phyloP scores from a whole-genome alignment of 2,329 filamentous ascomycete genomes.

The Sphaerostilbella broomeana region DNA sequence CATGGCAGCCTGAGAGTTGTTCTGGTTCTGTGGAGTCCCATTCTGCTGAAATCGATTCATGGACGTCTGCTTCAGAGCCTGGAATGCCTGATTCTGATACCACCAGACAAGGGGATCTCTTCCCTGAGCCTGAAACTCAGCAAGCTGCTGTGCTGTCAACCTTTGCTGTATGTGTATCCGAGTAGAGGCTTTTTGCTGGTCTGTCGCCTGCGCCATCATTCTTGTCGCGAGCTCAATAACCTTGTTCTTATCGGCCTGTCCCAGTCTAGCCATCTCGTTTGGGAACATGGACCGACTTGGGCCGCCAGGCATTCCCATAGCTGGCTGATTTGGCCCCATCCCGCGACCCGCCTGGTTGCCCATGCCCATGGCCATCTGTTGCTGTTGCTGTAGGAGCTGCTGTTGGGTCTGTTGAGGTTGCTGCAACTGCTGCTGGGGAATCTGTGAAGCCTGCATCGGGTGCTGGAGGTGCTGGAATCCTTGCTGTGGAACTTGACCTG shows the following conservation, averaged over 20 bases:
- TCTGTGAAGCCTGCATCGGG: conserved; percentile 37
- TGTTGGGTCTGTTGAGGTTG: conserved; percentile 21
- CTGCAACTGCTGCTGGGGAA: conserved; percentile 30
- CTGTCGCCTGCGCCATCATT: conserved; percentile 34
- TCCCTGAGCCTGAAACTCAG: conserved; percentile 38
- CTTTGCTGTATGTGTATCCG: conserved; percentile 31
- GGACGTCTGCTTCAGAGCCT: conserved; percentile 24
- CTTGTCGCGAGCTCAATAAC: conserved; percentile 39
- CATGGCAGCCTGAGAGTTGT: conserved; percentile 32
- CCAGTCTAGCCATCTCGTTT: conserved; percentile 33
- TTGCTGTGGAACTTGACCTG: conserved; percentile 44
- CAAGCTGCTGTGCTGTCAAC: conserved; percentile 34
- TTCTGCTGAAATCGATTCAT: conserved; percentile 25
- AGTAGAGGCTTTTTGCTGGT: conserved; percentile 36
- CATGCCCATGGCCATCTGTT: conserved; percentile 28
- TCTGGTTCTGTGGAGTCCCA: conserved; percentile 28
- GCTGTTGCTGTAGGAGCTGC: conserved; percentile 24
- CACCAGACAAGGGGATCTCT: conserved; percentile 45
- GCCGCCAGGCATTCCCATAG: conserved; percentile 31
- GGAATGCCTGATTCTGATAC: conserved; percentile 42
- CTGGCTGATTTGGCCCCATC: conserved; percentile 38
- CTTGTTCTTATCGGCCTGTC: conserved; percentile 38
- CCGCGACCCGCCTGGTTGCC: conserved; percentile 31
- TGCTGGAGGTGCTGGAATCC: conserved; percentile 54
- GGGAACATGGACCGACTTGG: conserved; percentile 27